Percentiles rank a stretch among this genome's conserved stretches.
Evolutionary conservation across 108 stramenopile species (phyloP).

Genomic region (Skeletonema grethae): DNA sequence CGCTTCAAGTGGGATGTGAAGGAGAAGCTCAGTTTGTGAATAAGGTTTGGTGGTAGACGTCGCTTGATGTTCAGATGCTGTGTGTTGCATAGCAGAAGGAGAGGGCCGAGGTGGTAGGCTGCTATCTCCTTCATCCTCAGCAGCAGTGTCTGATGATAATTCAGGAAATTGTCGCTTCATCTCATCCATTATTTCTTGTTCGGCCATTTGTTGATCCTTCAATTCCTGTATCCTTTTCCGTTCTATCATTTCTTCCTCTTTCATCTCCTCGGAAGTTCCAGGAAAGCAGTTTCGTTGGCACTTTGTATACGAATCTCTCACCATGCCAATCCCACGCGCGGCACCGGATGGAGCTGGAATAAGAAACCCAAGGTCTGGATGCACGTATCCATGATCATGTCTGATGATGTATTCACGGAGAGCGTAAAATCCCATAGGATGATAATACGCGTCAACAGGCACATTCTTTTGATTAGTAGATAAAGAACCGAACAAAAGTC

Average conservation of each 20-base stretch:
- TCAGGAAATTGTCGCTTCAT: conserved; percentile 30
- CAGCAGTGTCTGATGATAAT: neutral
- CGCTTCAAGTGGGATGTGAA: conserved; percentile 67
- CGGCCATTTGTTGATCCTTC: conserved; percentile 8
- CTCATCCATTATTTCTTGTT: conserved; percentile 29
- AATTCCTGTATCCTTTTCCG: conserved; percentile 10
- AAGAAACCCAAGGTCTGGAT: conserved; percentile 83
- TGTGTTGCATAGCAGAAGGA: neutral
- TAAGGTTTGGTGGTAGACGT: conserved; percentile 20
- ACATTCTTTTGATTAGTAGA: neutral
- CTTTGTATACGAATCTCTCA: conserved; percentile 57
- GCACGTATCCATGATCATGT: conserved; percentile 76
- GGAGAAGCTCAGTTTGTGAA: conserved; percentile 64
- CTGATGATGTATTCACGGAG: conserved; percentile 75
- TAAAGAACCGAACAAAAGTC: conserved; percentile 10
- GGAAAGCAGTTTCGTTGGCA: conserved; percentile 77
- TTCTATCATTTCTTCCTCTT: conserved; percentile 3
- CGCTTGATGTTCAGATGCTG: conserved; percentile 10
- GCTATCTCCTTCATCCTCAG: neutral
- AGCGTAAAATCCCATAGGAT: conserved; percentile 68
- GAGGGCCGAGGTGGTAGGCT: neutral
- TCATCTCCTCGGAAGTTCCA: conserved; percentile 59
- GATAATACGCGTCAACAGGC: conserved; percentile 35
- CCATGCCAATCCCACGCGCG: conserved; percentile 78
- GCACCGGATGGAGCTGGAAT: conserved; percentile 78